A percentile compares a stretch with the other conserved stretches of the same genome.
phyloP scores from a whole-genome alignment of 257 asterid species.

The Cynanchum wilfordii region DNA sequence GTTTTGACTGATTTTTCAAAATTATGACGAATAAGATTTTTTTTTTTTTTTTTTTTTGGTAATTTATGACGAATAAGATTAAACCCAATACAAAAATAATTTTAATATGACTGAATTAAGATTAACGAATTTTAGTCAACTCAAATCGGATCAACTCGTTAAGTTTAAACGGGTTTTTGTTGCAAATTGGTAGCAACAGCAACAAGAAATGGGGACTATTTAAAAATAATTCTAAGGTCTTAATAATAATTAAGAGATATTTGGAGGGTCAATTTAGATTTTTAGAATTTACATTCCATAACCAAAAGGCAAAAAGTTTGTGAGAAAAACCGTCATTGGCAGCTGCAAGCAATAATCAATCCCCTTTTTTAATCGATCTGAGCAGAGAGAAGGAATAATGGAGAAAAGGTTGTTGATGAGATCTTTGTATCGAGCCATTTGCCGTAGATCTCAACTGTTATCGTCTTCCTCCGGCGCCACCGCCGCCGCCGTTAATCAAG shows the following conservation, averaged over 20 bases:
- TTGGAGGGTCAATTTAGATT: not conserved
- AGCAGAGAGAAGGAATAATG: constrained; percentile 25
- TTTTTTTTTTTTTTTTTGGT: too few relatives aligned
- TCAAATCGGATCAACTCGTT: too few relatives aligned
- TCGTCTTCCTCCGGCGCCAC: constrained; percentile 32
- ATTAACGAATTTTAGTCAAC: too few relatives aligned
- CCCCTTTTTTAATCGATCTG: not conserved
- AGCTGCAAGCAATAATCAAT: not conserved
- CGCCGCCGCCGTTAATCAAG: constrained; percentile 46
- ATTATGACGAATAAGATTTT: too few relatives aligned
- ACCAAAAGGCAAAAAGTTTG: not conserved
- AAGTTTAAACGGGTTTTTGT: too few relatives aligned
- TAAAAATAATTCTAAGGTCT: not conserved
- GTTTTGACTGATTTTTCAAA: too few relatives aligned
- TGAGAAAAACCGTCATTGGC: too few relatives aligned
- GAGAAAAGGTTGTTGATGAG: constrained; percentile 55
- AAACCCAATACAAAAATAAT: too few relatives aligned
- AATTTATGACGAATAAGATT: too few relatives aligned
- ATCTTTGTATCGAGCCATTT: constrained; percentile 61
- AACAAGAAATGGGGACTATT: too few relatives aligned
- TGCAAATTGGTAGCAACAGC: too few relatives aligned
- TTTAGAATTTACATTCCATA: not conserved
- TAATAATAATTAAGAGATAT: not conserved
- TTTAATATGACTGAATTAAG: too few relatives aligned
- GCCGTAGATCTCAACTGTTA: constrained; percentile 51